Conservation (phyloP, 164 flowering plant species). For the Pachysandra terminalis region DNA sequence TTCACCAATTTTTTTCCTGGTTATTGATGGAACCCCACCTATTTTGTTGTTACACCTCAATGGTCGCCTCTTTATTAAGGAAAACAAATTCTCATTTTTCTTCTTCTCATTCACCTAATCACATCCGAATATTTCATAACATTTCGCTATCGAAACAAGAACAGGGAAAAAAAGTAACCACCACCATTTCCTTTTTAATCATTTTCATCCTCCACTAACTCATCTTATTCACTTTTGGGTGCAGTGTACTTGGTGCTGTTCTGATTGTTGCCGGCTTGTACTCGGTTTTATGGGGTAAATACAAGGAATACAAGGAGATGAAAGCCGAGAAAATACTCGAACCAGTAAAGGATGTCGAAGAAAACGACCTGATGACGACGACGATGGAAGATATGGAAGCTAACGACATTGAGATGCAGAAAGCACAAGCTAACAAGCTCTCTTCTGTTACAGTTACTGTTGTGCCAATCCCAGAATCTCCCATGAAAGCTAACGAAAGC, state of each 20-base stretch:
- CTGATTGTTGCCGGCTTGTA: slow-evolving; percentile 74
- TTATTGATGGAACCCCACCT: no score
- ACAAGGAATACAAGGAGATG: slow-evolving; percentile 63
- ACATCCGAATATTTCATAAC: not conserved
- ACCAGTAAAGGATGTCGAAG: slow-evolving; percentile 33
- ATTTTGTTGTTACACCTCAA: not conserved
- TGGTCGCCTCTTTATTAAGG: not conserved
- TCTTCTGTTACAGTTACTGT: slow-evolving; percentile 14
- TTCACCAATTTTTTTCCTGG: no score
- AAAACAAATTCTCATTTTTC: not conserved
- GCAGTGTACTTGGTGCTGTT: slow-evolving; percentile 71
- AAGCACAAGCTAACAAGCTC: slow-evolving; percentile 24
- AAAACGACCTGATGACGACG: slow-evolving; percentile 10
- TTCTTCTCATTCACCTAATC: not conserved
- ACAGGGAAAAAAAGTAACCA: not conserved
- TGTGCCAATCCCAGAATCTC: slow-evolving; percentile 22
- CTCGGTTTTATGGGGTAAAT: slow-evolving; percentile 88
- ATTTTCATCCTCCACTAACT: not conserved
- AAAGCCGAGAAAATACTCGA: slow-evolving; percentile 42
- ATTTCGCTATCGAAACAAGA: not conserved
- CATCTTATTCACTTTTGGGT: slow-evolving; percentile 9
- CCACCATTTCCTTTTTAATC: no score
- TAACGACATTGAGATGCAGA: slow-evolving; percentile 32
- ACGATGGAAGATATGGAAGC: slow-evolving; percentile 39
- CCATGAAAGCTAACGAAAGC: slow-evolving; percentile 31